Evolutionary conservation across 192 early-diverging fungal genomes (phyloP), one percentile per base, ranked within the genome.

Genomic region (Geranomyces michiganensis): DNA sequence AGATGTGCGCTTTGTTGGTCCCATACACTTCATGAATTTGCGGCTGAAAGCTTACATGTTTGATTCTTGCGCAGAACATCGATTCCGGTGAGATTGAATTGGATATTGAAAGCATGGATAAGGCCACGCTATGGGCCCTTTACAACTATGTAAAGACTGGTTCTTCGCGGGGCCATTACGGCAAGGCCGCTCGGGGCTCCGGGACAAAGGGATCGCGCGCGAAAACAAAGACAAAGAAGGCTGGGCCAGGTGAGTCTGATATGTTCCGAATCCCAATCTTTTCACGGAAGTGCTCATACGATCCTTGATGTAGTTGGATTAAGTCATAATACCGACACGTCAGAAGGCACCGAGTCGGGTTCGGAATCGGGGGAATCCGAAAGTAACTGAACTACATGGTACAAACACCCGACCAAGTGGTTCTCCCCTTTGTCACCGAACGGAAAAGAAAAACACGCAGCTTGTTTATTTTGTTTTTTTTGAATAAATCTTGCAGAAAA

Each of bases 101-200:
- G 70, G 96, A 99, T 68, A 96, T 99, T 79, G 95, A 96, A 67
- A 83, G 92, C 0, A 81, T 97, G 51, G 91, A 93, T 75, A 87
- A 89, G 66, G 79, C 77, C 31, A 96, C 94, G 13, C 84, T 96
- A 27, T 92, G 87, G 76, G 85, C 87, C 73, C 80, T 99, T 46
- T 94, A 96, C 75, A 84, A 92, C 47, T 97, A 92, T 78, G 95
- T 96, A 8, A 87, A 83, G 51, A 44, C 60, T 29, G 51, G 51
- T 15, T n/a, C n/a, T 17, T 24, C 58, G 6, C 22, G 51, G 17
- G 24, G 51, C 10, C 36, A 41, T 10, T 41, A 41, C 36, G 36
- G 36, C 36, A 41, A 41, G 36, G 3, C 36, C 10, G 36, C 5
- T 10, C 36, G 36, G 3, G 36, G 36, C 36, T 41, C 36, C 36